Evolutionary conservation across 768 basidiomycete genomes (phyloP).

Genomic region (Leccinum subtestaceum): DNA sequence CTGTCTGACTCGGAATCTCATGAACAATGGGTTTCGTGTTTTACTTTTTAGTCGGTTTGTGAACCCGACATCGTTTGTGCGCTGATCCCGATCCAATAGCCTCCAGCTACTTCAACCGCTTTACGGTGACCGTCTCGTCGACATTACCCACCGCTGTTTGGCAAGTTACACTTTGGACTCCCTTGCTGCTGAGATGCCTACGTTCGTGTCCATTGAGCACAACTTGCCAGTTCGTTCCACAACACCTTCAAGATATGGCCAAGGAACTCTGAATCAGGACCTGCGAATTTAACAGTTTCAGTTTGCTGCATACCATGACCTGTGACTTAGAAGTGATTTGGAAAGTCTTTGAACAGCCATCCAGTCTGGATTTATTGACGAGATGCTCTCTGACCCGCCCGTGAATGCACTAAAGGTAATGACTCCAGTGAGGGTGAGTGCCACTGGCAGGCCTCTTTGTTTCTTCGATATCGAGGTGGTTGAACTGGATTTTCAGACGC

Average conservation of each 20-base stretch:
- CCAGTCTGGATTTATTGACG: slow-evolving; percentile 44
- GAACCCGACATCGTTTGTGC: too few species aligned
- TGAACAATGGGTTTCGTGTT: too few species aligned
- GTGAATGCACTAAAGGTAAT: slow-evolving; percentile 66
- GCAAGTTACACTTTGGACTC: slow-evolving; percentile 59
- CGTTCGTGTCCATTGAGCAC: slow-evolving; percentile 68
- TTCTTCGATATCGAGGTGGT: too few species aligned
- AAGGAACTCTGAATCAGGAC: slow-evolving; percentile 53
- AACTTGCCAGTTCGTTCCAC: slow-evolving; percentile 46
- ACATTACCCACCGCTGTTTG: slow-evolving; percentile 38
- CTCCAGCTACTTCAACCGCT: too few species aligned
- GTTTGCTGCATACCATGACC: slow-evolving; percentile 68
- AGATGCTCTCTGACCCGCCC: slow-evolving; percentile 56
- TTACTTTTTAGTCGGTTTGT: too few species aligned
- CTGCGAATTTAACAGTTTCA: slow-evolving; percentile 69
- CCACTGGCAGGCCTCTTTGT: background rate
- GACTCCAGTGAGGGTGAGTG: slow-evolving; percentile 56
- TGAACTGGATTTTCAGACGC: too few species aligned
- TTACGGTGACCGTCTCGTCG: too few species aligned
- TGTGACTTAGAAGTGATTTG: slow-evolving; percentile 56
- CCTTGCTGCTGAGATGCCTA: slow-evolving; percentile 62
- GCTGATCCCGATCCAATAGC: too few species aligned
- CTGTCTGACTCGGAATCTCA: too few species aligned
- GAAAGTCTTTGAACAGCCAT: slow-evolving; percentile 65
- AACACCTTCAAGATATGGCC: slow-evolving; percentile 47